Base-by-base conservation (phyloP, 1,284 basidiomycete species). In the Moesziomyces sp. region DNA sequence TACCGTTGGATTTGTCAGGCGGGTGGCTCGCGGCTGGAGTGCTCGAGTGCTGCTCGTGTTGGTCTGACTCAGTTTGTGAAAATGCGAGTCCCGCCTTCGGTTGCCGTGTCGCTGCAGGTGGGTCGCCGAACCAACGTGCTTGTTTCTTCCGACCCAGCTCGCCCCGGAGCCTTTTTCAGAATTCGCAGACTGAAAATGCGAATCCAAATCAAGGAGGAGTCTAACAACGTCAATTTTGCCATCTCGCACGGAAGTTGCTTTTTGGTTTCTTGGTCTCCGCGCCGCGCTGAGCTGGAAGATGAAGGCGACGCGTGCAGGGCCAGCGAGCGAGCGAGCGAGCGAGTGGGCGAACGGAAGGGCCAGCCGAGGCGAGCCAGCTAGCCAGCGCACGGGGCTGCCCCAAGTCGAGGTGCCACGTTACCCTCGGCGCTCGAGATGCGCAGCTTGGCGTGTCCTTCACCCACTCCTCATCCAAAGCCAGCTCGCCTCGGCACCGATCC, bases 331-430 rank as follows among this genome's bases (percentile, higher is more conserved):
- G 52, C 52, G 40, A 18, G 19, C 28, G 28, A 43, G 28, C 51
- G 21, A 21, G 19, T 21, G 28, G 30, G 28, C 51, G 45, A 40
- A 19, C 51, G 55, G 55, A 51, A 58, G 55, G 54, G 38, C 23
- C 19, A 23, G n/a, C 24, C 28, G 18, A 35, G 34, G 43, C 19
- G 26, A n/a, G 38, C 24, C 24, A 24, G 54, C 19, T 35, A 40
- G 44, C 44, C 53, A 49, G 46, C 52, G 56, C 62, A 65, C 56
- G 62, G 62, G 19, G 54, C 50, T 30, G 40, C 26, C 26, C 19
- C 21, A 13, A n/a, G 19, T 38, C 18, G 34, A 35, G 26, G 52
- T 46, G 44, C 21, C 46, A 55, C 53, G 52, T 54, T 54, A 30
- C 24, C 52, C 19, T 24, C 46, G 46, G 28, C 19, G 34, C 28